Base-by-base conservation (phyloP, 495 filamentous ascomycete genomes). In the Neurospora tetrasperma region DNA sequence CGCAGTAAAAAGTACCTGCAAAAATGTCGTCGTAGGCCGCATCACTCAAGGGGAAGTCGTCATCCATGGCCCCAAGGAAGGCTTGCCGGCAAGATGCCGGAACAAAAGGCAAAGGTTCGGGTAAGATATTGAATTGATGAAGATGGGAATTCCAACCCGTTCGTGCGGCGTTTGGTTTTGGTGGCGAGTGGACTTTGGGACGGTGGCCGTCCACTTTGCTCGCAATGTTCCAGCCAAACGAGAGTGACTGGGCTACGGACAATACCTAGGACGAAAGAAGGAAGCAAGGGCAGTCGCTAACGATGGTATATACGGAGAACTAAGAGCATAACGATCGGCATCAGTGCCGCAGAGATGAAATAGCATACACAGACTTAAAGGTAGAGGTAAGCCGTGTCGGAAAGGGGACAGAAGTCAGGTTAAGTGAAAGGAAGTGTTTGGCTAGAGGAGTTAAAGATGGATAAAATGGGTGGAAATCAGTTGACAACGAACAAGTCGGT, bases 21-120 rank as follows among this genome's bases (percentile, higher is more conserved):
- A 74, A 71, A 9, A 54, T 20, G 11, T 71, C 54, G 18, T 71
- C 73, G 69, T 71, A 69, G 12, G 8, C 62, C 16, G 62, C 31
- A 73, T 71, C 48, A 39, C 54, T 66, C 14, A 66, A 66, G 27
- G 39, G 39, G 14, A 69, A 71, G 39, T 74, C 70, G 54, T 72
- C 71, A 42, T 71, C 73, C 69, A 71, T 71, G 68, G 44, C 40
- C 39, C 48, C 14, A 4, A 38, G 31, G 1, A 39, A 38, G 31
- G 14, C 44, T 44, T 38, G 70, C 27, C 72, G 48, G 23, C 59
- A 70, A 70, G 31, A 39, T 66, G 14, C 27, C 27, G 54, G 31
- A 66, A 14, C 27, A 35, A 66, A 10, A 35, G 54, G 54, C 16
- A 38, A 38, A 66, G 14, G 54, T 8, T 62, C 54, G 27, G 54